These are phyloP conservation scores for Chenopodium suecicum DNA, from an alignment of 148 eudicot genomes.

Conservation along the genomic window DNA sequence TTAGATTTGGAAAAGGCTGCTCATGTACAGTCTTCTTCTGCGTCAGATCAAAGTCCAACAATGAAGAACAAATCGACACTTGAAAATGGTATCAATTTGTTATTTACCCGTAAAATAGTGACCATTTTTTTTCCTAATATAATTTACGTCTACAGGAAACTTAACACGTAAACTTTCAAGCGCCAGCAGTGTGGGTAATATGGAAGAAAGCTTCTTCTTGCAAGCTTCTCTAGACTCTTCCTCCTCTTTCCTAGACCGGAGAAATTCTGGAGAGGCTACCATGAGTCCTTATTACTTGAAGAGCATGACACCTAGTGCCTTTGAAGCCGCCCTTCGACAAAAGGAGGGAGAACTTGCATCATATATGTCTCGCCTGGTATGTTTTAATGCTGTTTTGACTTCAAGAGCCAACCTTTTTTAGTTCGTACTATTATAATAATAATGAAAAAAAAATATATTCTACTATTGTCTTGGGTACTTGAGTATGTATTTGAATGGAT, in stretches of 20 bases:
- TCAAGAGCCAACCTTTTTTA: neutral
- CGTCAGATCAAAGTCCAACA: conserved; percentile 54
- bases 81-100: conserved; percentile 64
- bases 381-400: conserved; percentile 1
- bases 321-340: conserved; percentile 88
- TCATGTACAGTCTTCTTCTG: conserved; percentile 49
- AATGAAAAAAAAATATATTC: no score
- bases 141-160: conserved; percentile 49
- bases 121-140: neutral
- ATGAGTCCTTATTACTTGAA: conserved; percentile 75
- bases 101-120: neutral
- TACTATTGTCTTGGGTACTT: no score
- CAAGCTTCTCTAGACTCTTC: conserved; percentile 86
- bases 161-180: conserved; percentile 77
- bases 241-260: conserved; percentile 58
- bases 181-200: conserved; percentile 77
- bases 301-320: conserved; percentile 78
- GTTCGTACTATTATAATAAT: neutral
- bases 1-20: conserved; percentile 74
- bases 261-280: conserved; percentile 62
- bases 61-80: conserved; percentile 50
- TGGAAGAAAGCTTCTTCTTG: conserved; percentile 91
- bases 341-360: conserved; percentile 98
- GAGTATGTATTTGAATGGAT: neutral
- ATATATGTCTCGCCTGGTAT: conserved; percentile 87